Percentiles rank a stretch among this genome's conserved stretches.
phyloP scores from a whole-genome alignment of 2,329 filamentous ascomycete genomes.

The Thelonectria blattea region DNA sequence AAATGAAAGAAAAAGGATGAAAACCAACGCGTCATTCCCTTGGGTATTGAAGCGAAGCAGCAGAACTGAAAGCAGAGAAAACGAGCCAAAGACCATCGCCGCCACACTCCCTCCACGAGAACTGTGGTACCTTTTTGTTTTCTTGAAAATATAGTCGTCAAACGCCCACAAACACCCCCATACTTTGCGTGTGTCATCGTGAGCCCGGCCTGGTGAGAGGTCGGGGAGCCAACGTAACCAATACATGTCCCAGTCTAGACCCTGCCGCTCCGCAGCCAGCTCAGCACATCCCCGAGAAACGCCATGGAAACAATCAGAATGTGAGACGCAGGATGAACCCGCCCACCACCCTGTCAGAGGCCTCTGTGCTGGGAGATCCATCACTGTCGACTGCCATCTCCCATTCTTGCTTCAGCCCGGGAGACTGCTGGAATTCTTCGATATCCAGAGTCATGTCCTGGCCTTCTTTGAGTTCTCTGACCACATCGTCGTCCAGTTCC shows the following conservation, averaged over 20 bases:
- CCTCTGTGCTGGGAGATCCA: constrained; percentile 21
- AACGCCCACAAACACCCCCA: constrained; percentile 34
- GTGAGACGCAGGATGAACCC: constrained; percentile 54
- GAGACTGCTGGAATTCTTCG: constrained; percentile 46
- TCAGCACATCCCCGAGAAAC: constrained; percentile 5
- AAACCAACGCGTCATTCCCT: constrained; percentile 17
- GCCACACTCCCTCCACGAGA: constrained; percentile 24
- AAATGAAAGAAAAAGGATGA: constrained; percentile 6
- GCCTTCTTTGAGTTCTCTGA: constrained; percentile 83
- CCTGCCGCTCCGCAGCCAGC: constrained; percentile 25
- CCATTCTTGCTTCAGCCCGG: constrained; percentile 60
- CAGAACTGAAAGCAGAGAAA: constrained; percentile 13
- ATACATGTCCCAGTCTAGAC: constrained; percentile 35
- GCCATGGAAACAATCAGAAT: constrained; percentile 45
- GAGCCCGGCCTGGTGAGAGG: constrained; percentile 36
- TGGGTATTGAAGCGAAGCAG: constrained; percentile 22
- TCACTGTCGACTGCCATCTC: constrained; percentile 65
- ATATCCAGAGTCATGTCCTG: constrained; percentile 88
- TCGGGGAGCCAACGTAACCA: constrained; percentile 30
- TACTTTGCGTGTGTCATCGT: constrained; percentile 34
- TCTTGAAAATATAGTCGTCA: constrained; percentile 30
- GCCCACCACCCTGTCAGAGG: constrained; percentile 30
- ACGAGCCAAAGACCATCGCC: constrained; percentile 9
- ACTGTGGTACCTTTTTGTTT: constrained; percentile 39
- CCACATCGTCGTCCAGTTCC: constrained; percentile 88